Base-by-base conservation (phyloP, 805 yeast species). In the Wickerhamomyces kurtzmanii region DNA sequence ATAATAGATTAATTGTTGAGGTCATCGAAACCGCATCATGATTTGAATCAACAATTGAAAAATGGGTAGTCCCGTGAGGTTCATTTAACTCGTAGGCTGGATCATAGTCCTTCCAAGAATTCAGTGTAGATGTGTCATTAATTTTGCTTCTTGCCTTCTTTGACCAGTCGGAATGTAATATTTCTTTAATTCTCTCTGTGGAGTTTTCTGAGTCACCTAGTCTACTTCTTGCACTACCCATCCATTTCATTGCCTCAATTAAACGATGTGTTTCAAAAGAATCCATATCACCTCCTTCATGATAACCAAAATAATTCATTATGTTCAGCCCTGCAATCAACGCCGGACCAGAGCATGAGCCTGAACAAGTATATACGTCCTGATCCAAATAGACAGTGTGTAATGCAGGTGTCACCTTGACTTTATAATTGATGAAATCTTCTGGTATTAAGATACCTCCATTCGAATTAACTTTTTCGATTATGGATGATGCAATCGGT, bases 21-120 rank as follows among this genome's bases (percentile, higher is more conserved):
- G 97, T 89, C 63, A 87, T 64, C 3, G 84, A 62, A 3, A 89
- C 91, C 0, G 96, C 85, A 58, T 82, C 80, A 19, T 80, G 77
- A 31, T 69, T 43, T 23, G 53, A 52, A 51, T 89, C 98, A 15
- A 87, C 69, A 2, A 89, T 68, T 6, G 89, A 74, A 40, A 87
- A 73, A 45, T 85, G 94, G 0, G 96, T 68, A 0, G 98, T 89
- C 2, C 98, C 98, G 45, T 83, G 82, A 2, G 89, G 82, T n/a
- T 80, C 81, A 29, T 70, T 71, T 21, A 74, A 57, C 40, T 80
- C 85, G 47, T 73, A 89, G 11, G 75, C 71, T 0, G 97, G 96
- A 19, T 74, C 62, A 47, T 89, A 89, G 34, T 72, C 75, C 20
- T 65, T 49, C 87, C 89, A 86, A 15, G 68, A 59, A 6, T 57